A percentile compares a stretch with the other conserved stretches of the same genome.
These are phyloP conservation scores for Picea mariana DNA, from an alignment of 83 land plant genomes.

Conservation along the genomic window DNA sequence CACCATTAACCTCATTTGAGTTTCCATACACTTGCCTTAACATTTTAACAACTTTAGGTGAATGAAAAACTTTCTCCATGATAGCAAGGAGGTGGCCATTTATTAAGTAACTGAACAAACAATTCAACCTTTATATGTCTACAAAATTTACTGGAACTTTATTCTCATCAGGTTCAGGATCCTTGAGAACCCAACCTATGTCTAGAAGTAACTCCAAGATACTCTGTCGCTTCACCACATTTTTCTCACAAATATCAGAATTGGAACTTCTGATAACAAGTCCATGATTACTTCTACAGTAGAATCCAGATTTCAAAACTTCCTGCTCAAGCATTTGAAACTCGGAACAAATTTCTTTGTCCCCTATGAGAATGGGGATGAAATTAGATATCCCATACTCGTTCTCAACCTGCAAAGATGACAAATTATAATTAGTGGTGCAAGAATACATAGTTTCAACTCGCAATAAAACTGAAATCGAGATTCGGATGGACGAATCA, in stretches of 20 bases:
- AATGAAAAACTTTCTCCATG: slow-evolving; percentile 18
- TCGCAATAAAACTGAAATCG: no score
- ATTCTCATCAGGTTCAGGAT: no score
- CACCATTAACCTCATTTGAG: neutral
- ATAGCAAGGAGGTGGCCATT: slow-evolving; percentile 13
- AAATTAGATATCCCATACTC: slow-evolving; percentile 70
- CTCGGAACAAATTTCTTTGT: slow-evolving; percentile 51
- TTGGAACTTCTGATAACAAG: neutral
- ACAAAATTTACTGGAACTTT: no score
- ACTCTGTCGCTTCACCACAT: neutral
- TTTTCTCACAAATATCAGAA: slow-evolving; percentile 19
- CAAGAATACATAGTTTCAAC: neutral
- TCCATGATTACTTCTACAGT: slow-evolving; percentile 12
- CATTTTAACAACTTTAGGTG: slow-evolving; percentile 9
- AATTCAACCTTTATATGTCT: slow-evolving; percentile 24
- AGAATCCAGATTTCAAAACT: slow-evolving; percentile 11
- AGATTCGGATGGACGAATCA: no score
- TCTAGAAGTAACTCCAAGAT: no score
- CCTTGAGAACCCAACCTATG: no score
- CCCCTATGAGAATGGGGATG: slow-evolving; percentile 56
- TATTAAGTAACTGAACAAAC: slow-evolving; percentile 23
- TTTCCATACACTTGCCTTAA: neutral
- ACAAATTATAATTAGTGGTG: neutral
- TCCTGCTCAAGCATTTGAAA: slow-evolving; percentile 36
- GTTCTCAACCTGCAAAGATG: slow-evolving; percentile 45